These are phyloP conservation scores for Arbutus unedo DNA, from an alignment of 148 eudicot genomes.

Conservation along the genomic window DNA sequence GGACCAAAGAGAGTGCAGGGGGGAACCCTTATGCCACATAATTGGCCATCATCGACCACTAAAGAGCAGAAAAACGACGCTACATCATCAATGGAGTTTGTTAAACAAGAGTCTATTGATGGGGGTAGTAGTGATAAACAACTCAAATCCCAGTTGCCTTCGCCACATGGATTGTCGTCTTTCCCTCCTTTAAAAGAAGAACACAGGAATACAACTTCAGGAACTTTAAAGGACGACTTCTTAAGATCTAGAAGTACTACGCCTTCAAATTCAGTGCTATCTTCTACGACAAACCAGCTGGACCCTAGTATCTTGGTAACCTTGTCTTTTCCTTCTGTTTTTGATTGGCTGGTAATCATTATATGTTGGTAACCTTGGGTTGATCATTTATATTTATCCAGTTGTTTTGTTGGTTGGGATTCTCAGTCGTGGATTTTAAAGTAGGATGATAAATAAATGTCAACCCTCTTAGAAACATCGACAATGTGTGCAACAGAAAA, in stretches of 20 bases:
- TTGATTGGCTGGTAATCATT: not conserved
- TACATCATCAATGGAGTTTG: conserved; percentile 39
- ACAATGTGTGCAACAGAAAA: not conserved
- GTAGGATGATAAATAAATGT: not conserved
- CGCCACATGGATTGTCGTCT: conserved; percentile 40
- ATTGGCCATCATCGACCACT: conserved; percentile 45
- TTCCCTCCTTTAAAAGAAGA: conserved; percentile 35
- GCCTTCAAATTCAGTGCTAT: conserved; percentile 2
- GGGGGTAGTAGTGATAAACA: conserved; percentile 52
- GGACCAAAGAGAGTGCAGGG: conserved; percentile 48
- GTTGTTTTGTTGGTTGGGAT: not conserved
- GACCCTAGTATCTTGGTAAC: conserved; percentile 47
- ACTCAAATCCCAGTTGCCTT: conserved; percentile 32
- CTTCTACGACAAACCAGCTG: conserved; percentile 30
- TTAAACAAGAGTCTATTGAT: conserved; percentile 64
- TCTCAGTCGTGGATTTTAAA: conserved; percentile 1
- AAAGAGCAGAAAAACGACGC: conserved; percentile 48
- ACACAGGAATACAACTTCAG: conserved; percentile 45
- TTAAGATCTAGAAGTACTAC: conserved; percentile 23
- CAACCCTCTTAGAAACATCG: not conserved
- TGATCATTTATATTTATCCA: not conserved
- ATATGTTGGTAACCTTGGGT: conserved; percentile 33
- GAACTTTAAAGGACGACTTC: conserved; percentile 41
- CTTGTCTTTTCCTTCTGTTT: not conserved
- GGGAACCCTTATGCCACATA: conserved; percentile 32